Evolutionary conservation across 2,329 filamentous ascomycete species (phyloP).

Genomic region (Cadophora sp.): DNA sequence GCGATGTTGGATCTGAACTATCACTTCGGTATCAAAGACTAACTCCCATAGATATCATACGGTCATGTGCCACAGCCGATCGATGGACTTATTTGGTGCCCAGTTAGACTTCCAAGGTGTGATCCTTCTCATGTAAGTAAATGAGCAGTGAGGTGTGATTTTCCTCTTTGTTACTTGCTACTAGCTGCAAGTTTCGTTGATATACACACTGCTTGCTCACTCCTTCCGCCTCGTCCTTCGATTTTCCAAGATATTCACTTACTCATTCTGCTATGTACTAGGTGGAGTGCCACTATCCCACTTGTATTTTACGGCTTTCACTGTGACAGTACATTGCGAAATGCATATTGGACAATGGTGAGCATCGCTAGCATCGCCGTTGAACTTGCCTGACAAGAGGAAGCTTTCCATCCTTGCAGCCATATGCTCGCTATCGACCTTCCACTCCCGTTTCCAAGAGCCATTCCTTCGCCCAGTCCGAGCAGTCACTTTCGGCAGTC

Average conservation of each 20-base stretch:
- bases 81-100: conserved; percentile 58
- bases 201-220: not conserved
- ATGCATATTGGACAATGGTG: conserved; percentile 48
- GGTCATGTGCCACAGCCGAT: conserved; percentile 60
- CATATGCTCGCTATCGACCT: conserved; percentile 49
- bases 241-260: not conserved
- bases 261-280: not conserved
- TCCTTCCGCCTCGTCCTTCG: not conserved
- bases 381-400: conserved; percentile 6
- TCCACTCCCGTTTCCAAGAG: conserved; percentile 48
- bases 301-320: conserved; percentile 63
- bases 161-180: not conserved
- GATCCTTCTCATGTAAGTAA: conserved; percentile 11
- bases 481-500: conserved; percentile 50
- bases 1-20: conserved; percentile 47
- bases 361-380: not conserved
- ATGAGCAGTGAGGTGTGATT: no score
- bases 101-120: conserved; percentile 63
- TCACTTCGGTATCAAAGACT: not conserved
- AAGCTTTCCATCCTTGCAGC: conserved; percentile 45
- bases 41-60: conserved; percentile 57
- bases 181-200: no score
- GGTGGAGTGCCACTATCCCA: conserved; percentile 64
- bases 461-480: conserved; percentile 49
- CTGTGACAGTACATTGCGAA: conserved; percentile 45